Base-by-base conservation (phyloP, 768 basidiomycete genomes). In the Myochromella boudieri region DNA sequence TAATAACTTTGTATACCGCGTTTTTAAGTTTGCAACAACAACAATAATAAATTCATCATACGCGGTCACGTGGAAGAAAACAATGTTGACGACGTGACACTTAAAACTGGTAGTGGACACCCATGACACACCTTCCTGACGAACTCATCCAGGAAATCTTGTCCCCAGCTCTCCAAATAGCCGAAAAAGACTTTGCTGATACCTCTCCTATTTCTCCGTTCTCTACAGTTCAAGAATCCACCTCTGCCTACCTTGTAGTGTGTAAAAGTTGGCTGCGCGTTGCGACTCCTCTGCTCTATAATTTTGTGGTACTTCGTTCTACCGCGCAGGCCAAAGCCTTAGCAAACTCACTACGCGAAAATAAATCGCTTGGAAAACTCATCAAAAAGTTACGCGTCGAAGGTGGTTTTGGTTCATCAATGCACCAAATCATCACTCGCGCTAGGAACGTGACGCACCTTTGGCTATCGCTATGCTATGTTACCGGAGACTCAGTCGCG, bases 201-300 rank as follows among this genome's bases (percentile, higher is more conserved):
- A 52, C 28, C 10, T 43, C 37, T 3, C 27, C 28, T 1, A 31
- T 33, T 1, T 60, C 59, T 2, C 56, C 61, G 0, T 60, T 60
- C 34, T 25, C 12, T 8, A 42, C 24, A 15, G 42, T 56, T 42
- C 40, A 49, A 12, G 40, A 41, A 12, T 55, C 57, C 4, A 56
- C 48, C 5, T 59, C 59, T 3, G 54, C 47, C 2, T 46, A 46
- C 32, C 58, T 64, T 18, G 37, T 59, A 9, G 58, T 61, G 2
- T 60, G 52, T 44, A 64, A 62, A 33, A 38, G 48, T 9, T 64
- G 63, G 63, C 57, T 60, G 24, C 59, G n/a, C n/a, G n/a, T n/a
- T n/a, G n/a, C n/a, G n/a, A n/a, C n/a, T n/a, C n/a, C n/a, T n/a
- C n/a, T n/a, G 60, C 58, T 65, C 6, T 65, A 65, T 40, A 36